Evolutionary conservation across 805 yeast genomes (phyloP), one percentile per base, ranked within the genome.

Genomic region (Zygosaccharomyces bailii): DNA sequence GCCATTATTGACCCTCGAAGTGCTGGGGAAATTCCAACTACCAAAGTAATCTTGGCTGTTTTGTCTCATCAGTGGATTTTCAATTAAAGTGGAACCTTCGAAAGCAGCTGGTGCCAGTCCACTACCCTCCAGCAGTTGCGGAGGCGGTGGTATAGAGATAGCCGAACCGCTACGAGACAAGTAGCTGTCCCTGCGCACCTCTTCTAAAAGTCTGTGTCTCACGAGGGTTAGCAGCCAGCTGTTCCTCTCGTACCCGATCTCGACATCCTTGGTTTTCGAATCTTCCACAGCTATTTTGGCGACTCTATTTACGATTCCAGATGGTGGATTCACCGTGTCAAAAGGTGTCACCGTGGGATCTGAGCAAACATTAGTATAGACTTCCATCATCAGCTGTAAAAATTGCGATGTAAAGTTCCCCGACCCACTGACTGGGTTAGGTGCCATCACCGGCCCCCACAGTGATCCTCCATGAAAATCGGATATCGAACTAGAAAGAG

Each of bases 261-360:
- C 70, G 4, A 71, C 52, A 4, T 59, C 62, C 4, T 48, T 49
- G 4, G 46, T 55, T 23, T 61, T 54, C 0, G 75, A 71, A 37
- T 52, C 48, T 46, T 68, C 67, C 23, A 78, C 63, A 20, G 83
- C 73, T 34, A 76, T 71, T 53, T 79, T 80, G 5, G 86, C 76
- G 0, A 81, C 82, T 42, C 72, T 71, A 33, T 79, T 78, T 16
- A 81, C 69, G 3, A 83, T 72, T 1, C 88, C 88, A 1, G 82
- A 72, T 0, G 89, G 88, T 5, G 88, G 89, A 54, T 75, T 75
- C 33, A 70, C 59, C 13, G 77, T 74, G 50, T 81, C 81, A 56
- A 83, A 83, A 0, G 90, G 90, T 0, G 90, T 82, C 5, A 73
- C 68, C 25, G 78, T 75, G 5, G 89, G 88, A 53, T 74, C 78